These are phyloP conservation scores for Lichtheimia ramosa DNA, from an alignment of 371 early-diverging fungal species.

Conservation along the genomic window DNA sequence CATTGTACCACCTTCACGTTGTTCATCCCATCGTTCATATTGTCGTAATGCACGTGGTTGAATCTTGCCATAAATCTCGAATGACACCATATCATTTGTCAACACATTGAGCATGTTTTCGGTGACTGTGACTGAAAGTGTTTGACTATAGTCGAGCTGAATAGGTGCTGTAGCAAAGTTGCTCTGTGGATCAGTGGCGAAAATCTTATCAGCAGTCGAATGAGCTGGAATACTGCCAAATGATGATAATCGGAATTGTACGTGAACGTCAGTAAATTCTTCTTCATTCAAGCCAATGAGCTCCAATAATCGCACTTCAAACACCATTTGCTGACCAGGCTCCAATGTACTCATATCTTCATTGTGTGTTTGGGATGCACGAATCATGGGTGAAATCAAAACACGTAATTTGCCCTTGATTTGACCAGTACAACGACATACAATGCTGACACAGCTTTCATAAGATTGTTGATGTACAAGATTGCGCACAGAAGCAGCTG, in stretches of 20 bases:
- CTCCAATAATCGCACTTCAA: conserved; percentile 72
- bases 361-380: conserved; percentile 14
- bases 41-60: conserved; percentile 51
- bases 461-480: conserved; percentile 53
- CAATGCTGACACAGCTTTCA: conserved; percentile 50
- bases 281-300: conserved; percentile 69
- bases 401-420: conserved; percentile 50
- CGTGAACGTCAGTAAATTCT: conserved; percentile 77
- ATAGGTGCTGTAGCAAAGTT: conserved; percentile 57
- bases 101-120: conserved; percentile 44
- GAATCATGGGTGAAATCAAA: conserved; percentile 49
- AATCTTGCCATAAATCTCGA: conserved; percentile 70
- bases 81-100: conserved; percentile 38
- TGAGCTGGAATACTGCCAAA: conserved; percentile 52
- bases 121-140: conserved; percentile 53
- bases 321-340: conserved; percentile 59
- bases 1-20: conserved; percentile 30
- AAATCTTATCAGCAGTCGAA: conserved; percentile 59
- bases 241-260: conserved; percentile 72
- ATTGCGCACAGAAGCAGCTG: conserved; percentile 49
- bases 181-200: conserved; percentile 63
- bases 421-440: conserved; percentile 60
- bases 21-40: conserved; percentile 65
- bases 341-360: conserved; percentile 11
- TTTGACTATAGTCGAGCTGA: conserved; percentile 65